A percentile compares a stretch with the other conserved stretches of the same genome.
Evolutionary conservation across 2,329 filamentous ascomycete genomes (phyloP).

Genomic region (Ophiostoma sp.): DNA sequence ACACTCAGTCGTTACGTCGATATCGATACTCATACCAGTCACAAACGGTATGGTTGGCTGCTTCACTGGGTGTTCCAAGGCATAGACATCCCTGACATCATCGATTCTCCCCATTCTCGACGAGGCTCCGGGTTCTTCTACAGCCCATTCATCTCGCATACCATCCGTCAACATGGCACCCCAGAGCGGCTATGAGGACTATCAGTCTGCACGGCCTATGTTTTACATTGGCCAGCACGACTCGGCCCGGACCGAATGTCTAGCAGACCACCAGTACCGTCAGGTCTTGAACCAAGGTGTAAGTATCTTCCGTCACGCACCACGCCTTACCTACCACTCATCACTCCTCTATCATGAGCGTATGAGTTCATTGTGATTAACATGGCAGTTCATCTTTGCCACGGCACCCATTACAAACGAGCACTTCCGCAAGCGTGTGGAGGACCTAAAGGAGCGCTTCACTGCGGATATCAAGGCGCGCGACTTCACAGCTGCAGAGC

Average conservation of each 20-base stretch:
- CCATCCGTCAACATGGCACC: background rate
- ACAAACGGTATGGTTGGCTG: conserved; percentile 15
- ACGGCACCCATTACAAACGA: conserved; percentile 72
- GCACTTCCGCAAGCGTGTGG: conserved; percentile 64
- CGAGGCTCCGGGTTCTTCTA: background rate
- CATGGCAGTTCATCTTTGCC: conserved; percentile 65
- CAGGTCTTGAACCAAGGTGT: conserved; percentile 65
- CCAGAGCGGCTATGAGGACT: conserved; percentile 29
- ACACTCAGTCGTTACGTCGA: background rate
- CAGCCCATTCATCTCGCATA: background rate
- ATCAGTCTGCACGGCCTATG: conserved; percentile 33
- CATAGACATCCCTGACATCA: conserved; percentile 16
- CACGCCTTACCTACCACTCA: background rate
- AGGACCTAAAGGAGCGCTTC: conserved; percentile 55
- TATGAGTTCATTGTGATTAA: background rate
- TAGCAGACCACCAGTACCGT: conserved; percentile 59
- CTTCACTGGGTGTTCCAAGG: background rate
- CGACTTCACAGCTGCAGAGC: conserved; percentile 35
- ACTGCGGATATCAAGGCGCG: conserved; percentile 40
- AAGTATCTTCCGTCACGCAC: conserved; percentile 34
- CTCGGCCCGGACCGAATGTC: conserved; percentile 53
- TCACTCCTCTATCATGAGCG: too few relatives aligned
- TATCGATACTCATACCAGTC: background rate
- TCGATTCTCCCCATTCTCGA: background rate
- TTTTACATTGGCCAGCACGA: conserved; percentile 75